These are phyloP conservation scores for Heterobasidion irregulare DNA, from an alignment of 1,284 basidiomycete species.

Conservation along the genomic window DNA sequence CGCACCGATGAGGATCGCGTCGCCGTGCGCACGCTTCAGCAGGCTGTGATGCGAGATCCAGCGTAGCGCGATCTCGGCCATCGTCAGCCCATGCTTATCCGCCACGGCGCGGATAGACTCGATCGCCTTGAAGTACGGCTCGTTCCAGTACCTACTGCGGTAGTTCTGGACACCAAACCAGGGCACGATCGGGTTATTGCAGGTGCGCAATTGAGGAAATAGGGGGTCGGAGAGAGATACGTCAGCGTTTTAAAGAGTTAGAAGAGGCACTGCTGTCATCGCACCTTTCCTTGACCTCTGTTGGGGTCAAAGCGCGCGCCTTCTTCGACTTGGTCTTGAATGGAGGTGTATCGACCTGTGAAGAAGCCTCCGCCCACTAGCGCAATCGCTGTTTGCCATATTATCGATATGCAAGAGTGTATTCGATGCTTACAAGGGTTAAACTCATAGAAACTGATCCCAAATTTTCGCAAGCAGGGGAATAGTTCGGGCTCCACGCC, in stretches of 20 bases:
- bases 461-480: conserved; percentile 54
- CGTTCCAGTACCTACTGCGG: conserved; percentile 34
- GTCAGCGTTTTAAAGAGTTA: background rate
- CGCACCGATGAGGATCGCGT: conserved; percentile 44
- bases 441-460: conserved; percentile 53
- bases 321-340: conserved; percentile 21
- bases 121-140: conserved; percentile 39
- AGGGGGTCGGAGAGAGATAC: background rate
- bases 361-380: conserved; percentile 30
- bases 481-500: conserved; percentile 53
- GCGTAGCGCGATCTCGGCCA: conserved; percentile 41
- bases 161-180: conserved; percentile 15
- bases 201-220: background rate
- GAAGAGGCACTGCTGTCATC: background rate
- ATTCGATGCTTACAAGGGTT: conserved; percentile 31
- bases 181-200: background rate
- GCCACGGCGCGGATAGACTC: conserved; percentile 28
- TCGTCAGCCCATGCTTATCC: conserved; percentile 31
- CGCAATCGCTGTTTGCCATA: too few relatives aligned
- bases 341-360: conserved; percentile 24
- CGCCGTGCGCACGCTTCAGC: conserved; percentile 36
- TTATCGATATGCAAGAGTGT: background rate
- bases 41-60: conserved; percentile 47
- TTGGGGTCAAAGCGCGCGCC: conserved; percentile 31
- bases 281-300: conserved; percentile 21